A percentile compares a stretch with the other conserved stretches of the same genome.
Conservation (phyloP, 2,329 filamentous ascomycete species). For the Aspergillus sp. region DNA sequence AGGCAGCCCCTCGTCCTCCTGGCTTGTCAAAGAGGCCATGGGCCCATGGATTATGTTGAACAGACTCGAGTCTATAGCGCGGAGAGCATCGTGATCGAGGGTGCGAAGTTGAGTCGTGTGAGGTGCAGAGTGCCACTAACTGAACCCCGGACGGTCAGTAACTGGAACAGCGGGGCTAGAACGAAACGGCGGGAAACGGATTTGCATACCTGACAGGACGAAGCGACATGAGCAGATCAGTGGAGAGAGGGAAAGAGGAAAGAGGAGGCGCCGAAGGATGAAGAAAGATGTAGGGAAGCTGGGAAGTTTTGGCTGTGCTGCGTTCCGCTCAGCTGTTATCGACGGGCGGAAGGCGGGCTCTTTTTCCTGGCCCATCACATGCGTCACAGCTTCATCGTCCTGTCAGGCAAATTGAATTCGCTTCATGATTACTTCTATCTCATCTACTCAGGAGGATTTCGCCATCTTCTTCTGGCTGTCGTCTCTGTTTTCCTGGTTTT, state of each 20-base stretch:
- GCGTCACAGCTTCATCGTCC: conserved; percentile 13
- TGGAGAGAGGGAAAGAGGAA: conserved; percentile 1
- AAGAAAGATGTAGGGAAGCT: neutral
- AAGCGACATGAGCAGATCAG: conserved; percentile 5
- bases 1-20: conserved; percentile 34
- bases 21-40: conserved; percentile 38
- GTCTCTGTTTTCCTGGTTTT: neutral
- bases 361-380: conserved; percentile 29
- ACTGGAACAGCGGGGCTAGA: conserved; percentile 5
- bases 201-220: conserved; percentile 9
- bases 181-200: conserved; percentile 1
- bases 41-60: conserved; percentile 32
- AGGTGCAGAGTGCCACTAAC: conserved; percentile 12
- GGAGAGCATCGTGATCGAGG: conserved; percentile 35
- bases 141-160: conserved; percentile 11
- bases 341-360: conserved; percentile 19
- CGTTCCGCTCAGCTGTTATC: conserved; percentile 13
- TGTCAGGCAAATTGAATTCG: neutral
- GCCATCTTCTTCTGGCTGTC: neutral
- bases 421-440: neutral
- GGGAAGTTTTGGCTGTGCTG: neutral
- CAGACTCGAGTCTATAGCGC: conserved; percentile 26
- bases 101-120: conserved; percentile 14
- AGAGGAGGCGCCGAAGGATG: neutral
- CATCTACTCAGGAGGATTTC: neutral